Evolutionary conservation across 495 filamentous ascomycete genomes (phyloP), one percentile per base, ranked within the genome.

Genomic region (Xylaria bambusicola): DNA sequence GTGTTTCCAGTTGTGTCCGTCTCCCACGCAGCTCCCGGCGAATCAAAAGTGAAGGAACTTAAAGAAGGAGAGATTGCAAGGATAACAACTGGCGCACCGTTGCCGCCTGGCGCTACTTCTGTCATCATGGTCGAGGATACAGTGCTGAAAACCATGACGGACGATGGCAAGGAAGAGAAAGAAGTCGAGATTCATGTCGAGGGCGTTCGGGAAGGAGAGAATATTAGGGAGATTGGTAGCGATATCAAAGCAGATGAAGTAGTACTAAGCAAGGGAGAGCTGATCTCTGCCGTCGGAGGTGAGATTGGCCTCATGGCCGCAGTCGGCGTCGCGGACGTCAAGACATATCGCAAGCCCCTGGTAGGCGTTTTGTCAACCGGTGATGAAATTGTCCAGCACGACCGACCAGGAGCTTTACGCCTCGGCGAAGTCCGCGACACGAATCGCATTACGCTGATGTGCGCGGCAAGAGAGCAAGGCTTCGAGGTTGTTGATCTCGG

Each of bases 81-180:
- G 27, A 96, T 98, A 61, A 98, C 94, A 1, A 98, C 94, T 0
- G 94, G 94, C 0, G 94, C 95, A 4, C 93, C 94, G 12, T 76
- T 98, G 2, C 94, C 95, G 3, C 84, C 86, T 0, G 91, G 93
- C 4, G 91, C 94, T 12, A 96, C 89, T 38, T 86, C 92, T 2
- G 93, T 98, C 15, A 88, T 97, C 20, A 98, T 98, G 95, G 94
- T 98, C 2, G 94, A 98, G 75, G 94, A 98, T 66, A 98, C 94
- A 0, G 74, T 84, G 1, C 73, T 98, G 10, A 84, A 79, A 38
- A 83, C 80, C 3, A 81, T 80, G 66, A 95, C 90, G 0, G 85
- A 89, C 0, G 91, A 93, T 61, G 89, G 86, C 3, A 79, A 82
- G 56, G 94, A 98, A 42, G 94, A 98, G 73, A 86, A 85, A 17